phyloP scores from a whole-genome alignment of 2,329 filamentous ascomycete genomes.

The Chalaropsis thielavioides region DNA sequence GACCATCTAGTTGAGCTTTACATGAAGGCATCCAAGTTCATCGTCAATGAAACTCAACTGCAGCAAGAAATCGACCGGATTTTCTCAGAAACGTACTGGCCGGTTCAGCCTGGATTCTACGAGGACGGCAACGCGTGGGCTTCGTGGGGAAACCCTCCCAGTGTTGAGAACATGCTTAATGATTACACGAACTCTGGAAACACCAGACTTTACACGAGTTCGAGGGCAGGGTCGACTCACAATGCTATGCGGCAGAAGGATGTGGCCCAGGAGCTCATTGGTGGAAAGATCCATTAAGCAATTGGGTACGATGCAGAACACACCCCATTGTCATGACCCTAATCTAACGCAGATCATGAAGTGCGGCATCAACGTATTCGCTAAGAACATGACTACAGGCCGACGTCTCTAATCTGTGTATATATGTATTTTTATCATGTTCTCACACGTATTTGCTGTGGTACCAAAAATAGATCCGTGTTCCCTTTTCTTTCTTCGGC shows the following conservation, averaged over 20 bases:
- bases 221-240: slow-evolving; percentile 12
- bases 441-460: not conserved
- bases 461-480: not conserved
- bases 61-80: slow-evolving; percentile 55
- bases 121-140: slow-evolving; percentile 40
- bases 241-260: slow-evolving; percentile 39
- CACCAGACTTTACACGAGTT: not conserved
- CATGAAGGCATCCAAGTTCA: slow-evolving; percentile 75
- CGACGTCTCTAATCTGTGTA: slow-evolving; percentile 6
- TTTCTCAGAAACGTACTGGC: slow-evolving; percentile 53
- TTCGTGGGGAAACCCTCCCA: slow-evolving; percentile 31
- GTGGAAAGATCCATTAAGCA: slow-evolving; percentile 38
- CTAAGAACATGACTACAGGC: not conserved
- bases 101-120: slow-evolving; percentile 23
- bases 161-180: slow-evolving; percentile 33
- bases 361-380: not conserved
- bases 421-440: slow-evolving; percentile 10
- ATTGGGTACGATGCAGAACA: slow-evolving; percentile 17
- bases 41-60: slow-evolving; percentile 66
- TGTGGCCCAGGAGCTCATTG: slow-evolving; percentile 45
- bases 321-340: slow-evolving; percentile 1
- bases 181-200: slow-evolving; percentile 19
- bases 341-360: not conserved
- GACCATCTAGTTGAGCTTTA: slow-evolving; percentile 77
- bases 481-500: not conserved